Evolutionary conservation across 163 green algal species (phyloP), one percentile per base, ranked within the genome.

Genomic region (Chlorella variabilis): DNA sequence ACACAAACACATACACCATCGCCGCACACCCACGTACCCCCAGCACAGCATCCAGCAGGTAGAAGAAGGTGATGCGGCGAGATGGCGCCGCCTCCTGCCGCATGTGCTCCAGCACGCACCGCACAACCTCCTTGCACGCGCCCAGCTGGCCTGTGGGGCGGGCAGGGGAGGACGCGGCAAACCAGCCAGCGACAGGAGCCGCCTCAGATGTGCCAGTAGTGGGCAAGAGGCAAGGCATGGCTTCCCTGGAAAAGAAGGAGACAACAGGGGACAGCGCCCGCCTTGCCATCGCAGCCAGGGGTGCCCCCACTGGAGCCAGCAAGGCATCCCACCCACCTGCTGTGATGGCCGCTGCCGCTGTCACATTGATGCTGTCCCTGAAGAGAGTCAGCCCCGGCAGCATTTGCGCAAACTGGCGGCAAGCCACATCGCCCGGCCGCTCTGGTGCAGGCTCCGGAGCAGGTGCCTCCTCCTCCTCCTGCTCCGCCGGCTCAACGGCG

Each of bases 11-110:
- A 56, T 29, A 27, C 31, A 9, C 3, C 5, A 45, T 29, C 29
- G 8, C 31, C 17, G 13, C 31, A n/a, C 33, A 42, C 25, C 20
- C 45, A 63, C 54, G 49, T 45, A 75, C 66, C 70, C 8, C 67
- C 56, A 83, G 59, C 18, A 75, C 27, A 18, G 78, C 66, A 31
- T 83, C 78, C 31, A 83, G 45, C 41, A 83, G 70, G 70, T 78
- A 83, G 56, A 83, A 65, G 65, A 45, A 51, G 0, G 45, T 20
- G 39, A 83, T 42, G 31, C 78, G 65, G 23, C 56, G 23, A n/a
- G 17, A 34, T 4, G 78, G 18, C n/a, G 9, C 45, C 21, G 66
- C 21, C 51, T 63, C 41, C 21, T 29, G 8, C 42, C 59, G 34
- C 41, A 75, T 65, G 68, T 65, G 62, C n/a, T 83, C 78, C 70